Conservation (phyloP, 768 basidiomycete species). For the Tephrocybe sp. region DNA sequence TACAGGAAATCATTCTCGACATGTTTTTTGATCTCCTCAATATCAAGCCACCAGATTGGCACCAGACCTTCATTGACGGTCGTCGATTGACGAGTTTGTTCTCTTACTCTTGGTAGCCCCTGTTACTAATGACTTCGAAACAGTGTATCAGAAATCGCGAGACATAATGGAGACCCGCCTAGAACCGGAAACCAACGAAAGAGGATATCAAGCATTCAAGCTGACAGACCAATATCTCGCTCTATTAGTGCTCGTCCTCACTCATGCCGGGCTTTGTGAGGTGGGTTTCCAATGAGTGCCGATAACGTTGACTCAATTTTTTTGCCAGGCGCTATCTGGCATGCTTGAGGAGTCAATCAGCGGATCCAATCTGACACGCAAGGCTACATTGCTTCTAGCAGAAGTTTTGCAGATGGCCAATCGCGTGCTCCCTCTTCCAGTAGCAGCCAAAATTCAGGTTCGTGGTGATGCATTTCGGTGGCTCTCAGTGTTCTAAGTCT, state of each 20-base stretch:
- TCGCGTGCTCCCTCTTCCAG: slow-evolving; percentile 74
- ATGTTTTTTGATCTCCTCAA: slow-evolving; percentile 93
- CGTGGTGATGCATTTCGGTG: not conserved
- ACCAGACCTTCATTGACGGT: slow-evolving; percentile 88
- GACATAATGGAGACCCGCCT: slow-evolving; percentile 35
- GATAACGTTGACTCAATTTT: slow-evolving; percentile 1
- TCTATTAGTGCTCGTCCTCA: slow-evolving; percentile 78
- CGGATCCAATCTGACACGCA: slow-evolving; percentile 75
- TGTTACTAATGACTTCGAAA: not conserved
- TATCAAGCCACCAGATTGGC: slow-evolving; percentile 92
- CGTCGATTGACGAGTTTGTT: slow-evolving; percentile 79
- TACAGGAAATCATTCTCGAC: slow-evolving; percentile 87
- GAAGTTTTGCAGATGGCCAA: slow-evolving; percentile 90
- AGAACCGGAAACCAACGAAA: slow-evolving; percentile 41
- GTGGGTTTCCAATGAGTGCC: slow-evolving; percentile 40
- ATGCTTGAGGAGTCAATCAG: slow-evolving; percentile 83
- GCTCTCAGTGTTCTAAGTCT: not conserved
- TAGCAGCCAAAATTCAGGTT: slow-evolving; percentile 87
- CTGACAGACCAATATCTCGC: slow-evolving; percentile 93
- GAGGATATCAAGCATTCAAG: slow-evolving; percentile 59
- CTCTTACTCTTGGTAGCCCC: not conserved
- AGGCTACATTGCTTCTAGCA: slow-evolving; percentile 88
- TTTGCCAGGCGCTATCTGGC: slow-evolving; percentile 69
- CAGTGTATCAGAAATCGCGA: slow-evolving; percentile 68
- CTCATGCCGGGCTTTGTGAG: slow-evolving; percentile 86